A percentile compares a stretch with the other conserved stretches of the same genome.
Evolutionary conservation across 495 filamentous ascomycete species (phyloP).

Genomic region (Xeromyces bisporus): DNA sequence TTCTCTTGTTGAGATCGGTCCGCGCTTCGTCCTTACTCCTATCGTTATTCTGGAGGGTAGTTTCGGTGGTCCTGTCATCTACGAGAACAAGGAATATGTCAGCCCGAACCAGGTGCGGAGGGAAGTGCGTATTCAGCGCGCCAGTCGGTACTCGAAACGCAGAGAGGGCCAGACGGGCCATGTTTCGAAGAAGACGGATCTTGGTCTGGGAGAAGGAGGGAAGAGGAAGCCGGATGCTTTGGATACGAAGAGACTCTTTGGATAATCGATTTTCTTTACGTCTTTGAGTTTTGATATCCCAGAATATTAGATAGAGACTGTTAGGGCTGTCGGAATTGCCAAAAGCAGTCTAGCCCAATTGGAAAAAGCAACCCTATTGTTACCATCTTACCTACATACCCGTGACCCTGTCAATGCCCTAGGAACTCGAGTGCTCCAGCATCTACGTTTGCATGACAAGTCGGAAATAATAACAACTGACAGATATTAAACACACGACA

Average conservation of each 20-base stretch:
- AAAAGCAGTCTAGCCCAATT: too few species aligned
- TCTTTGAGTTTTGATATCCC: conserved; percentile 6
- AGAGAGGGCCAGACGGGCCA: conserved; percentile 56
- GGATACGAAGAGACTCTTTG: conserved; percentile 70
- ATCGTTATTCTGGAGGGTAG: conserved; percentile 91
- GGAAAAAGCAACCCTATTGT: too few species aligned
- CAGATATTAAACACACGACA: too few species aligned
- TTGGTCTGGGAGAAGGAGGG: conserved; percentile 56
- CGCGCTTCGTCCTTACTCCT: conserved; percentile 84
- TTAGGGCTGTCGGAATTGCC: too few species aligned
- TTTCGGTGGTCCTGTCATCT: conserved; percentile 93
- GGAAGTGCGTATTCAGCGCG: conserved; percentile 58
- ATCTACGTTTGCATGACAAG: too few species aligned
- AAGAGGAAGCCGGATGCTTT: conserved; percentile 48
- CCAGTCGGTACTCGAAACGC: conserved; percentile 53
- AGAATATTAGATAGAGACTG: too few species aligned
- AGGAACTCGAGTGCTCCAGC: too few species aligned
- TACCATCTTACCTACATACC: too few species aligned
- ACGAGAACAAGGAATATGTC: conserved; percentile 97
- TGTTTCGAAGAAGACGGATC: conserved; percentile 51
- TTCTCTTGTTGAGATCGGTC: conserved; percentile 81
- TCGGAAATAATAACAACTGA: too few species aligned
- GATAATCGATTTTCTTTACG: conserved; percentile 26
- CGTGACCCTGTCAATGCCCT: too few species aligned
- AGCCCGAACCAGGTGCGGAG: conserved; percentile 85